These are phyloP conservation scores for Fabrea salina DNA, from an alignment of 169 alveolate species.

Conservation along the genomic window DNA sequence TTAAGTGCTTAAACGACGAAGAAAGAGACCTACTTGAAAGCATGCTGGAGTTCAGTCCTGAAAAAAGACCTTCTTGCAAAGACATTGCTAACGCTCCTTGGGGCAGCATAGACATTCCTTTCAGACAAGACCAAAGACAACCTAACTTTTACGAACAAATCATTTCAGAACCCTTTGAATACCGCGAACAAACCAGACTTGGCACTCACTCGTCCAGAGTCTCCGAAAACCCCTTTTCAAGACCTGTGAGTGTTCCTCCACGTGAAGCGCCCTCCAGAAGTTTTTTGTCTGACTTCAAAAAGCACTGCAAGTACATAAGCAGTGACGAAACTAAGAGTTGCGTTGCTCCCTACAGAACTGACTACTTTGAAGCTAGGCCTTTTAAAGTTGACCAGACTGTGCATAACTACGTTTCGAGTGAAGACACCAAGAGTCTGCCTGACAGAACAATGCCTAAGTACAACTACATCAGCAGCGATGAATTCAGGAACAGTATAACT, in stretches of 20 bases:
- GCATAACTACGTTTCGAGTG: no score
- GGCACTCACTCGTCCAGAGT: no score
- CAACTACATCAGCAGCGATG: no score
- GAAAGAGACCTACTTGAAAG: not conserved
- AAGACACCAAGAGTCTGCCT: no score
- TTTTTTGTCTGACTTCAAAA: not conserved
- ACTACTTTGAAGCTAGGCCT: no score
- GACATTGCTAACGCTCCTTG: not conserved
- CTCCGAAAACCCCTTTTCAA: no score
- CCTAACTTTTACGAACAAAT: not conserved
- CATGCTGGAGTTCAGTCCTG: not conserved
- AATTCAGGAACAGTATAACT: no score
- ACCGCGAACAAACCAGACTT: not conserved
- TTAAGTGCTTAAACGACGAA: not conserved
- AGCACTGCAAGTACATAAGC: no score
- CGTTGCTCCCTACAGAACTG: no score
- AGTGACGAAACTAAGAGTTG: no score
- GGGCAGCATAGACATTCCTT: not conserved
- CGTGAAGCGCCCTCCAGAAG: not conserved
- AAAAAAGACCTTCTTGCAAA: not conserved
- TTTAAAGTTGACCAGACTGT: no score
- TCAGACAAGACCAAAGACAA: not conserved
- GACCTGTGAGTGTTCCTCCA: not conserved
- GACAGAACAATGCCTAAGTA: no score
- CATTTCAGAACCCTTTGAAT: not conserved